Percentiles rank a stretch among this genome's conserved stretches.
These are phyloP conservation scores for Aspergillus intermedius DNA, from an alignment of 2,329 filamentous ascomycete species.

Conservation along the genomic window DNA sequence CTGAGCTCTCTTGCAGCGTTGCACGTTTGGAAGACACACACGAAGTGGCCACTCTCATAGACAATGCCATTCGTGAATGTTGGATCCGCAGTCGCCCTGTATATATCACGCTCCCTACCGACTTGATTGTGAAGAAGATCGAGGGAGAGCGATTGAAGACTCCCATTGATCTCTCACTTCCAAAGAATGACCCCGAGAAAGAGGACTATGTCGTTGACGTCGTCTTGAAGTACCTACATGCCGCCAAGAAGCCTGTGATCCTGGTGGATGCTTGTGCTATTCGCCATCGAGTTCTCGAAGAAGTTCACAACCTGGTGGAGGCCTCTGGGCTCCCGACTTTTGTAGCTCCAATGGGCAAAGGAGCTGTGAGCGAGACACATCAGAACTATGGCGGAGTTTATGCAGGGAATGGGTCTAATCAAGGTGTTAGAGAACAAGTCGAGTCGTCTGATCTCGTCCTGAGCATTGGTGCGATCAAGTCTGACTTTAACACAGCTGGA, in stretches of 20 bases:
- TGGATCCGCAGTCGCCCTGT: conserved; percentile 69
- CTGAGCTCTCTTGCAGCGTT: conserved; percentile 62
- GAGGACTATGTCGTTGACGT: conserved; percentile 81
- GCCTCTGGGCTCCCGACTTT: conserved; percentile 73
- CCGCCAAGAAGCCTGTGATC: conserved; percentile 68
- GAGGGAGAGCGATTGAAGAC: conserved; percentile 66
- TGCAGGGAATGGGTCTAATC: conserved; percentile 67
- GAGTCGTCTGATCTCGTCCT: conserved; percentile 37
- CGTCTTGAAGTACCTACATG: conserved; percentile 64
- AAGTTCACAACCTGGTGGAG: conserved; percentile 65
- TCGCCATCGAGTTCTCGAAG: conserved; percentile 64
- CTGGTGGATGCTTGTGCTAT: conserved; percentile 79
- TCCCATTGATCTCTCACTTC: conserved; percentile 60
- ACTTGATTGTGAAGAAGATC: conserved; percentile 70
- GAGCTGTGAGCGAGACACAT: conserved; percentile 69
- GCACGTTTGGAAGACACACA: conserved; percentile 63
- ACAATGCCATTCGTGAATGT: conserved; percentile 68
- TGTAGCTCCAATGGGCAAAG: conserved; percentile 86
- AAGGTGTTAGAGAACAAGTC: conserved; percentile 37
- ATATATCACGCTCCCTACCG: conserved; percentile 76
- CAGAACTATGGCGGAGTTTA: conserved; percentile 79
- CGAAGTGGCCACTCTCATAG: conserved; percentile 68
- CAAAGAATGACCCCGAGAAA: conserved; percentile 60
- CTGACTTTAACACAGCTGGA: conserved; percentile 52
- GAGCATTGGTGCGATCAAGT: conserved; percentile 40